Conservation (phyloP, 176 grass and related monocot species). For the Stipa capillata region DNA sequence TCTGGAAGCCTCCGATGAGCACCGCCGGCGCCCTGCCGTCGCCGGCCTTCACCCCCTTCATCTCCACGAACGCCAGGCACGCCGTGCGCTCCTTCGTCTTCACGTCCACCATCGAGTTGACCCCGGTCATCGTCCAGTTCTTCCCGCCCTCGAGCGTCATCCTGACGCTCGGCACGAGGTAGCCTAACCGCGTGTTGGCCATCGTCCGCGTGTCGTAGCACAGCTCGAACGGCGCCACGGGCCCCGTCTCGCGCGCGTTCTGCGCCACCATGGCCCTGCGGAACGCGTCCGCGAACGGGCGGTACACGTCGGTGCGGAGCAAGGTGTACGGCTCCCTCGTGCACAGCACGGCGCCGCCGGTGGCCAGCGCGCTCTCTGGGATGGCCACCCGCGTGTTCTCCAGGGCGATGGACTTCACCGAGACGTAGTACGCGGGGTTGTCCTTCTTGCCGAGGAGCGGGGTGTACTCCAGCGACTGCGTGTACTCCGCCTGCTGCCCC, state of each 20-base stretch:
- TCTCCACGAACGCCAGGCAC: slow-evolving; percentile 33
- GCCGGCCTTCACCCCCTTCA: too few species aligned
- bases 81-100: neutral
- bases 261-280: neutral
- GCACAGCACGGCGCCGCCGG: slow-evolving; percentile 32
- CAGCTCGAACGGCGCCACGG: slow-evolving; percentile 21
- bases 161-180: slow-evolving; percentile 15
- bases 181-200: slow-evolving; percentile 1
- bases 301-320: slow-evolving; percentile 41
- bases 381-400: neutral
- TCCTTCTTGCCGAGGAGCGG: neutral
- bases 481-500: neutral
- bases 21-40: slow-evolving; percentile 22
- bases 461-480: neutral
- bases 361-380: neutral
- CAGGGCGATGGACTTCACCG: neutral
- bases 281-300: slow-evolving; percentile 26
- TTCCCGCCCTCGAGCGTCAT: slow-evolving; percentile 12
- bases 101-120: slow-evolving; percentile 27
- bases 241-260: neutral
- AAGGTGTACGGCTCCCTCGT: slow-evolving; percentile 16
- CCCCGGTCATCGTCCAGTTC: slow-evolving; percentile 23
- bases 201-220: slow-evolving; percentile 14
- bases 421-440: slow-evolving; percentile 15
- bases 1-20: slow-evolving; percentile 38